phyloP scores from a whole-genome alignment of 495 filamentous ascomycete species.

The Neurospora sublineolata region DNA sequence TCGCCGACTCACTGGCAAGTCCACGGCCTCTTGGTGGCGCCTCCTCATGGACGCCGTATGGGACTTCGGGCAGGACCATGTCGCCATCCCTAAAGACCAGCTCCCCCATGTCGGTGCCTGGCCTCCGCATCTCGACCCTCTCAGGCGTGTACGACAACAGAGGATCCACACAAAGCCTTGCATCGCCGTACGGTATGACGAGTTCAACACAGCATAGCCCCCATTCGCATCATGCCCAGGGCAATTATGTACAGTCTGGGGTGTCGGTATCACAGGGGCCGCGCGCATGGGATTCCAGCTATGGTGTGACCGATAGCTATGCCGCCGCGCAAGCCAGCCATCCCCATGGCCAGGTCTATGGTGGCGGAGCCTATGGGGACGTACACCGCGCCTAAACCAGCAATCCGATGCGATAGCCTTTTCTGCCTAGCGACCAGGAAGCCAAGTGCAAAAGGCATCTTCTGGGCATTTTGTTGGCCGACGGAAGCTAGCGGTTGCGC shows the following conservation, averaged over 20 bases:
- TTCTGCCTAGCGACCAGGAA: neutral
- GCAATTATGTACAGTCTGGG: slow-evolving; percentile 13
- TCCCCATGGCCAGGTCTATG: slow-evolving; percentile 28
- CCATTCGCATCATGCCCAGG: slow-evolving; percentile 18
- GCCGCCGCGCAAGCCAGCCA: slow-evolving; percentile 21
- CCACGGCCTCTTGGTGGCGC: slow-evolving; percentile 30
- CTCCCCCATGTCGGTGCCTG: slow-evolving; percentile 12
- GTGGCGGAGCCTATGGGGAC: slow-evolving; percentile 28
- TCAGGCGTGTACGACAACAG: slow-evolving; percentile 22
- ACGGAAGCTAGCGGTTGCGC: neutral
- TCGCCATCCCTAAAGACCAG: slow-evolving; percentile 29
- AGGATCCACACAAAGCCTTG: slow-evolving; percentile 12
- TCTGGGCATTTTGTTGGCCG: neutral
- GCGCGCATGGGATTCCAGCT: slow-evolving; percentile 24
- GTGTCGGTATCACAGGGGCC: slow-evolving; percentile 15
- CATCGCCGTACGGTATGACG: slow-evolving; percentile 17
- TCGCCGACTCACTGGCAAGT: slow-evolving; percentile 29
- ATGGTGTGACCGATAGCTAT: slow-evolving; percentile 26
- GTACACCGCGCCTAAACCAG: slow-evolving; percentile 27
- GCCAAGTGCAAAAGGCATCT: neutral
- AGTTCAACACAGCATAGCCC: slow-evolving; percentile 23
- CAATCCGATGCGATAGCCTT: neutral
- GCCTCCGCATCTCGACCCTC: slow-evolving; percentile 17
- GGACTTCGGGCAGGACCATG: slow-evolving; percentile 18
- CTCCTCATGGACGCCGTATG: slow-evolving; percentile 27